Evolutionary conservation across 495 filamentous ascomycete species (phyloP).

Genomic region (Xylaria venustula): DNA sequence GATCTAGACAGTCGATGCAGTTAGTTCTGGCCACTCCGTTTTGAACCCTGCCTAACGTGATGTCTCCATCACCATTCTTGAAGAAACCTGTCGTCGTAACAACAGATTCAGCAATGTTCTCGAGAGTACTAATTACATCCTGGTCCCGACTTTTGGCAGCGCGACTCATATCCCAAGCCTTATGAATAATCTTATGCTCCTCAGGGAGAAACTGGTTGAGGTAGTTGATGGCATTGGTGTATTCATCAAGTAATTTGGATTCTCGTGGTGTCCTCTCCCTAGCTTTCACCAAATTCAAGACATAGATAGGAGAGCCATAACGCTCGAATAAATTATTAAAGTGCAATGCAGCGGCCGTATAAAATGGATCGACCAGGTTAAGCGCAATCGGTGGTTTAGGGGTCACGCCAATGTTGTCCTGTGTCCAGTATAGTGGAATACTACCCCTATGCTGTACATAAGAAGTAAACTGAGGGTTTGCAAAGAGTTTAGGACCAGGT

Average conservation of each 20-base stretch:
- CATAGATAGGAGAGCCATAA: slow-evolving; percentile 88
- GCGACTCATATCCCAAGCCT: slow-evolving; percentile 97
- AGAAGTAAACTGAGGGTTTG: slow-evolving; percentile 89
- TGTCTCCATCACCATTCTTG: slow-evolving; percentile 75
- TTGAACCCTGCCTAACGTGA: slow-evolving; percentile 67
- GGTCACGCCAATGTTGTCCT: slow-evolving; percentile 91
- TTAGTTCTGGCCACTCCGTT: slow-evolving; percentile 94
- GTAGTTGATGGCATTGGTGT: slow-evolving; percentile 82
- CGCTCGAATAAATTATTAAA: slow-evolving; percentile 95
- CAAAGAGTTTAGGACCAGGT: slow-evolving; percentile 78
- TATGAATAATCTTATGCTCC: slow-evolving; percentile 83
- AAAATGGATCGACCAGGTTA: slow-evolving; percentile 93
- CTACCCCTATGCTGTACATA: slow-evolving; percentile 97
- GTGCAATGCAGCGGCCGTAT: slow-evolving; percentile 90
- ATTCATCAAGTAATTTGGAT: slow-evolving; percentile 86
- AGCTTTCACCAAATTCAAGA: slow-evolving; percentile 90
- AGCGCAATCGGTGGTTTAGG: slow-evolving; percentile 95
- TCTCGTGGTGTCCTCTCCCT: slow-evolving; percentile 89
- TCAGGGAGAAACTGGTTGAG: slow-evolving; percentile 90
- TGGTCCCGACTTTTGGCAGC: slow-evolving; percentile 93
- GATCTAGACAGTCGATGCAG: slow-evolving; percentile 95
- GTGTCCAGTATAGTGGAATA: slow-evolving; percentile 96
- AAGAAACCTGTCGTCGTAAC: slow-evolving; percentile 88
- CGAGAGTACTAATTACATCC: slow-evolving; percentile 90
- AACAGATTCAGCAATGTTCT: slow-evolving; percentile 83